Evolutionary conservation across 805 yeast genomes (phyloP), one percentile per base, ranked within the genome.

Genomic region (Candida patagonica): DNA sequence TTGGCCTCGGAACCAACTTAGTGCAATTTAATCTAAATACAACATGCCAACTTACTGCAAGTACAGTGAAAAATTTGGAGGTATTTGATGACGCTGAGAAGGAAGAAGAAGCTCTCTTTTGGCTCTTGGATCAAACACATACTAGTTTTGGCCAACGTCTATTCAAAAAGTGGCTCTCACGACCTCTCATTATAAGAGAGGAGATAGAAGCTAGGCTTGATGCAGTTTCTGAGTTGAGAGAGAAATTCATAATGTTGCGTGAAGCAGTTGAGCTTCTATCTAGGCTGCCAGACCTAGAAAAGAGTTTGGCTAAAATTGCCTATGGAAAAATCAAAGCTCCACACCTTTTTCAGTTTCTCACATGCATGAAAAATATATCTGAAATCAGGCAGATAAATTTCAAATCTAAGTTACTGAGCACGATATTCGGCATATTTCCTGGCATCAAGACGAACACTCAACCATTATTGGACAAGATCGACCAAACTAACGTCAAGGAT

Each of bases 101-200:
- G 45, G 56, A 62, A 9, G 61, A 67, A 4, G 65, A 64, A 6
- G 60, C 67, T 24, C 61, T 89, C 10, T 56, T 83, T 12, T 84
- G 94, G 87, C 63, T 85, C 2, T 50, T 92, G 44, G 82, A 89
- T 55, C 87, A 81, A 48, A 84, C 97, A 0, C 62, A 74, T 25
- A 84, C 97, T 0, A 66, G 70, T 22, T 80, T 80, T 57, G 98
- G 98, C 0, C 70, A 67, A 33, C 60, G 95, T 40, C 50, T 74
- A 43, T 56, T 92, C 10, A 66, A 68, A 22, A 63, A 71, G 27
- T 92, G 98, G 98, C 61, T 88, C 0, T 66, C 76, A 1, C 66
- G 70, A 44, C 98, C 98, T 1, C 65, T 88, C 17, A 59, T 74
- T 0, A 67, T 76, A 31, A 62, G 66, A 23, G 66, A 61, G 1